A percentile compares a stretch with the other conserved stretches of the same genome.
These are phyloP conservation scores for Suillus occidentalis DNA, from an alignment of 768 basidiomycete genomes.

Conservation along the genomic window DNA sequence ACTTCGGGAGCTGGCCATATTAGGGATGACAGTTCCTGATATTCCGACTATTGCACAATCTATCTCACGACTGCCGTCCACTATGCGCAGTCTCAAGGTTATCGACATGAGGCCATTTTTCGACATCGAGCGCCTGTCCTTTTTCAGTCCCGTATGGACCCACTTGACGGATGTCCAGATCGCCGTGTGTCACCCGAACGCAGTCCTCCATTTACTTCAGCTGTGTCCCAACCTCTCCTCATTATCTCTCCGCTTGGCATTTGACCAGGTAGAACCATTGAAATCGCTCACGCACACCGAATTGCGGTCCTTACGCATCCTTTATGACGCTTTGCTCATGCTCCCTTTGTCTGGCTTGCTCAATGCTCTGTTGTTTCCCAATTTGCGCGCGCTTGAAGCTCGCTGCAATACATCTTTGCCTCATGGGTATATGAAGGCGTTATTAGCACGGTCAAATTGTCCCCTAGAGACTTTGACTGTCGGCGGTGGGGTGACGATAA, in stretches of 20 bases:
- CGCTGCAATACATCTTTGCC: constrained; percentile 11
- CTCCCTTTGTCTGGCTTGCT: constrained; percentile 14
- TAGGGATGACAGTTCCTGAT: background rate
- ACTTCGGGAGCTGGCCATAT: constrained; percentile 20
- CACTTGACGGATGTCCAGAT: constrained; percentile 19
- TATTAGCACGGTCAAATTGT: constrained; percentile 21
- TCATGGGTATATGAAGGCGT: constrained; percentile 16
- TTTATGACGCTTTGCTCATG: background rate
- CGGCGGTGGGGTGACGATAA: constrained; percentile 13
- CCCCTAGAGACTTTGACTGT: constrained; percentile 21
- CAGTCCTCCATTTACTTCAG: constrained; percentile 15
- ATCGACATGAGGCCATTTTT: constrained; percentile 3
- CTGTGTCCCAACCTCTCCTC: constrained; percentile 21
- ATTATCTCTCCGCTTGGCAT: constrained; percentile 13
- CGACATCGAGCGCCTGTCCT: constrained; percentile 6
- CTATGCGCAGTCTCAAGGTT: background rate
- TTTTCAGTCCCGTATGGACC: constrained; percentile 20
- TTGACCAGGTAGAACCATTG: background rate
- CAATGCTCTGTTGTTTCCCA: constrained; percentile 17
- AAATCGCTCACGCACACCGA: constrained; percentile 11
- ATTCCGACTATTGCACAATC: constrained; percentile 3
- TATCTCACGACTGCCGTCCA: constrained; percentile 4
- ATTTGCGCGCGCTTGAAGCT: constrained; percentile 14
- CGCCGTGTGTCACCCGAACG: background rate
- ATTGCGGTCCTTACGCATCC: constrained; percentile 15